These are phyloP conservation scores for Chytriomyces hyalinus DNA, from an alignment of 192 early-diverging fungal genomes.

Conservation along the genomic window DNA sequence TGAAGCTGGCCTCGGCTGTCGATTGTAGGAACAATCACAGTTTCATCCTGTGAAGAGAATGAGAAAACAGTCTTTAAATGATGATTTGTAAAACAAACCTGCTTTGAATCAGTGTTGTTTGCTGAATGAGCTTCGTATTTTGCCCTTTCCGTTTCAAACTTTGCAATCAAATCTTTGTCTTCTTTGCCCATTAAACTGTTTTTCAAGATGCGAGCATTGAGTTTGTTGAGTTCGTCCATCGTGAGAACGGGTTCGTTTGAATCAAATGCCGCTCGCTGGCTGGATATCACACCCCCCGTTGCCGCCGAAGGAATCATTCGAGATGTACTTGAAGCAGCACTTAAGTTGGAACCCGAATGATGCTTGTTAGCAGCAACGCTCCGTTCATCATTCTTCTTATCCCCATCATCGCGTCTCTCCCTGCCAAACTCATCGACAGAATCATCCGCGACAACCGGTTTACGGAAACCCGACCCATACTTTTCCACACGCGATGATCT, in stretches of 20 bases:
- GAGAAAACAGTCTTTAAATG: background rate
- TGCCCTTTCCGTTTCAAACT: slow-evolving; percentile 70
- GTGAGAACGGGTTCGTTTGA: slow-evolving; percentile 45
- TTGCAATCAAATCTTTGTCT: slow-evolving; percentile 68
- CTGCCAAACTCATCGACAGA: slow-evolving; percentile 42
- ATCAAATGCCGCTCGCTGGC: background rate
- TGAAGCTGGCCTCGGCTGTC: slow-evolving; percentile 64
- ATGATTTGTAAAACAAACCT: background rate
- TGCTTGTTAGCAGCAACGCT: background rate
- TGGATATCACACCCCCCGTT: slow-evolving; percentile 18
- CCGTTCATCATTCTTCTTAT: background rate
- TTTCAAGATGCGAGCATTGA: slow-evolving; percentile 80
- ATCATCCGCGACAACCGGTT: slow-evolving; percentile 24
- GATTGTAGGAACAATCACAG: slow-evolving; percentile 55
- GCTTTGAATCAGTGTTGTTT: background rate
- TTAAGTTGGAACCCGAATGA: background rate
- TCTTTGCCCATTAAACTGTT: slow-evolving; percentile 71
- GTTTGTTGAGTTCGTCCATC: slow-evolving; percentile 80
- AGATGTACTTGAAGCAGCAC: background rate
- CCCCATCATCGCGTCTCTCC: background rate
- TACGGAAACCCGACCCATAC: slow-evolving; percentile 17
- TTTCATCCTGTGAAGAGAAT: slow-evolving; percentile 13
- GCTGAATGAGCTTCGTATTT: slow-evolving; percentile 43
- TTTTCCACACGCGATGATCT: background rate
- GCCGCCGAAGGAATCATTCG: slow-evolving; percentile 11